phyloP scores from a whole-genome alignment of 1,139 yeast species.

The Geotrichum phurueaensis region DNA sequence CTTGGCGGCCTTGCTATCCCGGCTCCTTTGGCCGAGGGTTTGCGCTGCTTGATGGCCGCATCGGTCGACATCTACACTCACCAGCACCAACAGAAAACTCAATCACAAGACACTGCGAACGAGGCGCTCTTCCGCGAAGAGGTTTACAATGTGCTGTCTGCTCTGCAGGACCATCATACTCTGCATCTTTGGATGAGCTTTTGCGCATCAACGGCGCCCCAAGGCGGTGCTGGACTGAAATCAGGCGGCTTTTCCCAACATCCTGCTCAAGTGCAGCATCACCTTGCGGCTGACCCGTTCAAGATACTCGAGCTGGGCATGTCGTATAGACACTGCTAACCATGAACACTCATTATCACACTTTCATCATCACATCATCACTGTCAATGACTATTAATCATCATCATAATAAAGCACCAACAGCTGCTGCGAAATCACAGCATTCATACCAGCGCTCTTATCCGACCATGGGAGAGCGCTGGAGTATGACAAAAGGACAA shows the following conservation, averaged over 20 bases:
- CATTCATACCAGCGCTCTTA: no score
- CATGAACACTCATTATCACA: not conserved
- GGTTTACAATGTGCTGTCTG: not conserved
- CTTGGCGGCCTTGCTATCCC: conserved; percentile 26
- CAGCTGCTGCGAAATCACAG: no score
- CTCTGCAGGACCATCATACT: not conserved
- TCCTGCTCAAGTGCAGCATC: not conserved
- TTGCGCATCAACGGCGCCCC: not conserved
- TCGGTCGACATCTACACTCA: not conserved
- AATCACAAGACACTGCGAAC: not conserved
- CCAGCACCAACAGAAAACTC: not conserved
- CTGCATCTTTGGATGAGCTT: not conserved
- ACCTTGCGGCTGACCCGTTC: not conserved
- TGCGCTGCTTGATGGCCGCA: conserved; percentile 3
- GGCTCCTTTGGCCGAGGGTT: conserved; percentile 18
- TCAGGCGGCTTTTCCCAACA: not conserved
- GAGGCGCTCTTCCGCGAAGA: not conserved
- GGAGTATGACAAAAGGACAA: no score
- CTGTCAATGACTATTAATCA: no score
- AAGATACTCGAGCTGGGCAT: not conserved
- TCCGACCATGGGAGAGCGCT: no score
- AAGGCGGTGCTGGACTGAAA: not conserved
- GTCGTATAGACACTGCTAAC: not conserved
- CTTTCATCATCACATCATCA: not conserved
- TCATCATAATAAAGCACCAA: no score